These are phyloP conservation scores for Amanita polypyramis DNA, from an alignment of 768 basidiomycete genomes.

Conservation along the genomic window DNA sequence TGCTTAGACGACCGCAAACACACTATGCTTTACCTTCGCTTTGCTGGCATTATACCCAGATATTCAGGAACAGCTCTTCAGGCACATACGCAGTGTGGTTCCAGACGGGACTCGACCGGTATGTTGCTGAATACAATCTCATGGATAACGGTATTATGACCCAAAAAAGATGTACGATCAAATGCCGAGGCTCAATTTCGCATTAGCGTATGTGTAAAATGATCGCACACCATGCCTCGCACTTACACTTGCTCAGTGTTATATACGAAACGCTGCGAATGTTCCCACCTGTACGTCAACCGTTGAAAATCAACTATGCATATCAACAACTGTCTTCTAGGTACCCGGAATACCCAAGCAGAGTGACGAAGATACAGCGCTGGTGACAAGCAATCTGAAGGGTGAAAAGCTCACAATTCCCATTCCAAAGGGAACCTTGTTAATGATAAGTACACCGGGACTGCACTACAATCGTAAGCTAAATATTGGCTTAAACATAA, in stretches of 20 bases:
- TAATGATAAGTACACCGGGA: constrained; percentile 27
- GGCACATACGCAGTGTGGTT: constrained; percentile 23
- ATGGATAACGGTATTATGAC: neutral
- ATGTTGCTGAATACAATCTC: constrained; percentile 5
- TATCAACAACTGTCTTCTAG: constrained; percentile 14
- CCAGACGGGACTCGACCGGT: constrained; percentile 22
- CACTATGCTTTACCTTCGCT: constrained; percentile 28
- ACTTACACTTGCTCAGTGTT: constrained; percentile 20
- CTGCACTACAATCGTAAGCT: constrained; percentile 42
- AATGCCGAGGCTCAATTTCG: constrained; percentile 26
- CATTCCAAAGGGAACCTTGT: constrained; percentile 30
- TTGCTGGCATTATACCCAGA: constrained; percentile 29
- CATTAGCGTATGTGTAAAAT: constrained; percentile 22
- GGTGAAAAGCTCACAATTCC: constrained; percentile 29
- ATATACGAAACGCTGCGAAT: constrained; percentile 41
- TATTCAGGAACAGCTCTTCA: constrained; percentile 24
- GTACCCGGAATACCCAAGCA: constrained; percentile 32
- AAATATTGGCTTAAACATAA: neutral
- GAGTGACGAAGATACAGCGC: constrained; percentile 35
- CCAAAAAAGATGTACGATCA: constrained; percentile 31
- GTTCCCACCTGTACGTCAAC: constrained; percentile 29
- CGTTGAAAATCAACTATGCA: neutral
- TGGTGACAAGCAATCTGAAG: constrained; percentile 21
- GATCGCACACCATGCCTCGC: neutral
- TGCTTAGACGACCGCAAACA: constrained; percentile 23